Base-by-base conservation (phyloP, 495 filamentous ascomycete species). In the Podospora comata region DNA sequence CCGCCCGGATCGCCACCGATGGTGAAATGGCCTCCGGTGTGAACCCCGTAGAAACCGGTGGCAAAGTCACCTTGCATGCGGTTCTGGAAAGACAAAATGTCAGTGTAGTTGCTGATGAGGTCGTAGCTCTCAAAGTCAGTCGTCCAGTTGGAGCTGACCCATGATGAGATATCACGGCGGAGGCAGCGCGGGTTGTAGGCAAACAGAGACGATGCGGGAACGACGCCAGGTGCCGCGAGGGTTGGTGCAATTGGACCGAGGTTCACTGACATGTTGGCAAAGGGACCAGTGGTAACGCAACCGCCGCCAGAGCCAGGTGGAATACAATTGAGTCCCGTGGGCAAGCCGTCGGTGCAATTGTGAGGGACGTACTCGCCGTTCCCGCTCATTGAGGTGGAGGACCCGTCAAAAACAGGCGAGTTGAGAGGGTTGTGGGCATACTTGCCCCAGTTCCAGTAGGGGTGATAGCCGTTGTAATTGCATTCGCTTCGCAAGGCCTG, bases 401-500 rank as follows among this genome's bases (percentile, higher is more conserved):
- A 82, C 39, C 88, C 87, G 67, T 90, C 85, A 73, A 90, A 89
- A 54, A 91, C 75, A 32, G 84, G 80, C 27, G 86, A 90, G 27
- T 79, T 76, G 27, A 87, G 80, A 9, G 79, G 76, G 4, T 72
- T 39, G 11, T 54, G 28, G 34, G 81, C 79, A 34, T 81, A 82
- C 20, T 84, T 78, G 15, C 78, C 76, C 89, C 89, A 92, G 79
- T 90, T 82, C 88, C 88, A 90, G 78, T 89, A 90, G 34, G 78
- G 84, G 54, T 86, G 84, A 64, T 78, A 78, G 28, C 89, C 88
- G 0, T 73, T 83, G 70, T 91, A 92, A 32, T 87, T 87, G 71
- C 91, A 92, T 68, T 93, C 90, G 15, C 86, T 82, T 20, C 85
- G 83, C 4, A 93, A 79, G 1, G 89, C 86, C 71, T 88, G 82